Base-by-base conservation (phyloP, 345 rosid species). In the Erucastrum elatum region DNA sequence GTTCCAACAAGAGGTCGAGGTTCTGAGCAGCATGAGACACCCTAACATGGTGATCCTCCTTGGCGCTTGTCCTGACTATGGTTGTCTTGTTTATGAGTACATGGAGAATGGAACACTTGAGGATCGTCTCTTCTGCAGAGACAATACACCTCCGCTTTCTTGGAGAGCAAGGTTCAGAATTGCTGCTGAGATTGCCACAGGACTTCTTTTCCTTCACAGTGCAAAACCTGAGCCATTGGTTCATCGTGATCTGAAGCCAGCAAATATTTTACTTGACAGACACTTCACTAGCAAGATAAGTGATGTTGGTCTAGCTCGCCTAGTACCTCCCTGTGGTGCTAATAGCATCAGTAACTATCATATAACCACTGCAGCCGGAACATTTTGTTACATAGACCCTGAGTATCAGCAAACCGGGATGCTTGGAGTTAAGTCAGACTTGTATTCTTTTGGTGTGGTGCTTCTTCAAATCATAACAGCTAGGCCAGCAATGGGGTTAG, bases 331-430 rank as follows among this genome's bases (percentile, higher is more conserved):
- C 0, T 53, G 25, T 53, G 60, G 25, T 2, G 4, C 26, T 6
- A 16, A 16, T 53, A 53, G 60, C 26, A 2, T 7, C 26, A 53
- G 60, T 9, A 78, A 82, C 55, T 91, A 87, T 77, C 84, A 64
- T 76, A 51, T 86, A 86, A 94, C 98, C 10, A 84, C 87, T 62
- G 93, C 97, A 60, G 93, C 86, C 7, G 98, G 98, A 13, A 94
- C 98, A 51, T 89, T 94, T 74, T 91, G 87, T 68, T 91, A 91
- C 71, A 91, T 91, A 1, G 98, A 93, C 41, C 97, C 97, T 0
- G 97, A 91, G 82, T 91, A 94, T 77, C 98, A 90, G 77, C 96
- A 88, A 75, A 82, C 94, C 0, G 98, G 98, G 66, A 55, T 85
- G 86, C 84, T 94, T 10, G 90, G 94, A 46, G 71, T 51, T 51